A percentile compares a stretch with the other conserved stretches of the same genome.
Evolutionary conservation across 1,139 yeast genomes (phyloP).

Genomic region (Suhomyces kunorum): DNA sequence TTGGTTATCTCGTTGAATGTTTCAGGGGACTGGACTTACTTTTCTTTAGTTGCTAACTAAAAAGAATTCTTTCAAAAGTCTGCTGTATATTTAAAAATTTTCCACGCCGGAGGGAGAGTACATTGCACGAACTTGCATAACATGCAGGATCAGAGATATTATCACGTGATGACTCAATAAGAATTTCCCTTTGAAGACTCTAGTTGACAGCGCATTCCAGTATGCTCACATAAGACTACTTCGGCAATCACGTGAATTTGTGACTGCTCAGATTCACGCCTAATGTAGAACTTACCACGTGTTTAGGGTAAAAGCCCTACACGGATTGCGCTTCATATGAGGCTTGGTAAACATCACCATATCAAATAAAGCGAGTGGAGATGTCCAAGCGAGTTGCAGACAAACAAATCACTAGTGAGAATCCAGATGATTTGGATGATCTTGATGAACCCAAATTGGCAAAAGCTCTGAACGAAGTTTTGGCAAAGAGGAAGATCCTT

Average conservation of each 20-base stretch:
- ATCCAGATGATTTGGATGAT: constrained; percentile 35
- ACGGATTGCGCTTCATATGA: background rate
- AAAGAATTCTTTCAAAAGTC: constrained; percentile 14
- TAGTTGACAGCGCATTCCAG: too few species aligned
- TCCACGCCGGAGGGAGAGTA: constrained; percentile 2
- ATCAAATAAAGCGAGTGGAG: background rate
- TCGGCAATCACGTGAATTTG: background rate
- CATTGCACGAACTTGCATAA: constrained; percentile 3
- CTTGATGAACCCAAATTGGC: constrained; percentile 36
- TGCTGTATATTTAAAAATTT: constrained; percentile 14
- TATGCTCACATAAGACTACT: too few species aligned
- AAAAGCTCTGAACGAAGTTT: constrained; percentile 59
- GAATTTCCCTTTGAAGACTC: too few species aligned
- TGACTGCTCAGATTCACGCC: constrained; percentile 3
- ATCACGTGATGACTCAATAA: constrained; percentile 1
- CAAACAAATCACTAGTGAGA: constrained; percentile 56
- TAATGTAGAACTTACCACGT: background rate
- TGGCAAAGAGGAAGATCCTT: constrained; percentile 69
- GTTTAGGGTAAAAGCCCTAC: constrained; percentile 9
- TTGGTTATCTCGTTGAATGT: too few species aligned
- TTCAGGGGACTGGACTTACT: constrained; percentile 17
- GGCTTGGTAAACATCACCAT: background rate
- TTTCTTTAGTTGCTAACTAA: constrained; percentile 21
- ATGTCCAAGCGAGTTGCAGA: constrained; percentile 74
- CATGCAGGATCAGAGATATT: constrained; percentile 3